phyloP scores from a whole-genome alignment of 2,329 filamentous ascomycete genomes.

The Pseudocercospora musae region DNA sequence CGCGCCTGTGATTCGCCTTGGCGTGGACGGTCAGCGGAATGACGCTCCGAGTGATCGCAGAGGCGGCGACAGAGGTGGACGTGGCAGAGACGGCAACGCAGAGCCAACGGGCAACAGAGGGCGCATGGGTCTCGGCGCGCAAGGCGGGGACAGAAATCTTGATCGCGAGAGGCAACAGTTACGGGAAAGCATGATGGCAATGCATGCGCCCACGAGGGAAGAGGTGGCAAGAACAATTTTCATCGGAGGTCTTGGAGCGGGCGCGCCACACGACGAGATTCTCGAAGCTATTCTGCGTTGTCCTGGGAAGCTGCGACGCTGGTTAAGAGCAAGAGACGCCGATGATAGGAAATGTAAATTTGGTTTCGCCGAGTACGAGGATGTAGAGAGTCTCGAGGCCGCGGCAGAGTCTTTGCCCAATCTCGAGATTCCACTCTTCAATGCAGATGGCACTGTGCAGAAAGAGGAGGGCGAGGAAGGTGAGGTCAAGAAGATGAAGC shows the following conservation, averaged over 20 bases:
- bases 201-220: conserved; percentile 80
- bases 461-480: conserved; percentile 43
- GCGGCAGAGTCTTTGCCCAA: conserved; percentile 82
- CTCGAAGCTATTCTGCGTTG: conserved; percentile 74
- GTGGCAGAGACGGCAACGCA: conserved; percentile 36
- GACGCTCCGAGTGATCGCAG: conserved; percentile 46
- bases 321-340: conserved; percentile 76
- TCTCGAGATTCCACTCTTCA: conserved; percentile 74
- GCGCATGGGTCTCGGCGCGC: conserved; percentile 49
- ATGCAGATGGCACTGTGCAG: conserved; percentile 19
- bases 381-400: conserved; percentile 79
- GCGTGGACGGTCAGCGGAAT: conserved; percentile 63
- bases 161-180: conserved; percentile 48
- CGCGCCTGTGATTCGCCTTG: conserved; percentile 90
- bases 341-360: conserved; percentile 81
- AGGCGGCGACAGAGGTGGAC: conserved; percentile 19
- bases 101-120: conserved; percentile 37
- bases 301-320: conserved; percentile 74
- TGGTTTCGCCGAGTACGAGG: conserved; percentile 94
- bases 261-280: conserved; percentile 70
- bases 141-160: conserved; percentile 54
- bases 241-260: conserved; percentile 78
- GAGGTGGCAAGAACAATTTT: conserved; percentile 92
- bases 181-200: conserved; percentile 35
- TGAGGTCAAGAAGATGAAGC: conserved; percentile 32